These are phyloP conservation scores for Andalucia godoyi DNA, from an alignment of 78 protist species.

Conservation along the genomic window DNA sequence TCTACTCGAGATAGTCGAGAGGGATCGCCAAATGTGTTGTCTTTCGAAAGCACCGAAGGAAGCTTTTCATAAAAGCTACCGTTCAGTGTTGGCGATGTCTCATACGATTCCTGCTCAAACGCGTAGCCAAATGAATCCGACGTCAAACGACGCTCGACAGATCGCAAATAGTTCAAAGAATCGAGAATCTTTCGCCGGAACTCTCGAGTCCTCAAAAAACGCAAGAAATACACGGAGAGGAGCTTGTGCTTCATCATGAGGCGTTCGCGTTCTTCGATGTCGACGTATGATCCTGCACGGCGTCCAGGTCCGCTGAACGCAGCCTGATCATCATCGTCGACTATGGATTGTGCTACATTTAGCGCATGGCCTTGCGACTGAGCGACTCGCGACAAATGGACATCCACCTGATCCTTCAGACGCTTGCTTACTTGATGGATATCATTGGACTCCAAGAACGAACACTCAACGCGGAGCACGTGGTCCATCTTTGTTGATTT, in stretches of 20 bases:
- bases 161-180: not conserved
- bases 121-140: conserved; percentile 5
- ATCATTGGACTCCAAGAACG: too few species aligned
- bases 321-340: too few species aligned
- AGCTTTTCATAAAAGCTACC: too few species aligned
- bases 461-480: too few species aligned
- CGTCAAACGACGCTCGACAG: not conserved
- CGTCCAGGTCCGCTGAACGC: not conserved
- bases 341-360: too few species aligned
- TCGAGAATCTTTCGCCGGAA: conserved; percentile 12
- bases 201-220: conserved; percentile 4
- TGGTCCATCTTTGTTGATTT: too few species aligned
- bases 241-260: conserved; percentile 1
- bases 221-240: not conserved
- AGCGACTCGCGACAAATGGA: not conserved
- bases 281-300: not conserved
- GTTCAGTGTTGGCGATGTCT: too few species aligned
- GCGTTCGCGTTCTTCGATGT: not conserved
- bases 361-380: not conserved
- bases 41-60: too few species aligned
- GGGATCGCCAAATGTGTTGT: too few species aligned
- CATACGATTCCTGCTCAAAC: not conserved
- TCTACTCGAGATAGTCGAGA: too few species aligned
- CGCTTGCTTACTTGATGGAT: too few species aligned
- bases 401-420: too few species aligned